A percentile compares a stretch with the other conserved stretches of the same genome.
Evolutionary conservation across 1,139 yeast species (phyloP).

Genomic region (Magnusiomyces paraingens): DNA sequence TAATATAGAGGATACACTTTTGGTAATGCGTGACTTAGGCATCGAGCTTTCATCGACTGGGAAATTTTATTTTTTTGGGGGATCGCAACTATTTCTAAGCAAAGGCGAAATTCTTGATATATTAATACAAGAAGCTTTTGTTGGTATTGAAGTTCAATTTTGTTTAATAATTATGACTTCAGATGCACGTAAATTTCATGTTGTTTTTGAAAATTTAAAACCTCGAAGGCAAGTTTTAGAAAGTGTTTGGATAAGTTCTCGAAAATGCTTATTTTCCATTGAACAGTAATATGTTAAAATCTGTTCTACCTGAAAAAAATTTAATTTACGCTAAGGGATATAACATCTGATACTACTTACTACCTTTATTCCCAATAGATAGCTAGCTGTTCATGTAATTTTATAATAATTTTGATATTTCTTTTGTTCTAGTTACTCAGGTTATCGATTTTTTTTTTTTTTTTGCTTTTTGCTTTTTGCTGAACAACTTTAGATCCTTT

Average conservation of each 20-base stretch:
- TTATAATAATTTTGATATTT: too few species aligned
- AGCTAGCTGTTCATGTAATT: too few species aligned
- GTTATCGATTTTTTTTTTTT: too few species aligned
- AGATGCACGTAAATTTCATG: slow-evolving; percentile 31
- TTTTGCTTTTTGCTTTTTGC: too few species aligned
- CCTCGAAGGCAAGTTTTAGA: slow-evolving; percentile 25
- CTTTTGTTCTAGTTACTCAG: too few species aligned
- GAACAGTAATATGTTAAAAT: too few species aligned
- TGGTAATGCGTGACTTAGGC: slow-evolving; percentile 30
- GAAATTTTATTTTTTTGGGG: slow-evolving; percentile 19
- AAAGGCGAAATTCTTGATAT: slow-evolving; percentile 45
- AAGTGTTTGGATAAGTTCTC: slow-evolving; percentile 24
- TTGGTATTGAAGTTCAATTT: slow-evolving; percentile 49
- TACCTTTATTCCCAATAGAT: too few species aligned
- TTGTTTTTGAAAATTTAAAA: slow-evolving; percentile 39
- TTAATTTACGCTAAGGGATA: too few species aligned
- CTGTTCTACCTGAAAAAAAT: too few species aligned
- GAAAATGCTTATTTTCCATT: slow-evolving; percentile 20
- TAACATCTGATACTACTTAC: too few species aligned
- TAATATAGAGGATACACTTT: slow-evolving; percentile 19
- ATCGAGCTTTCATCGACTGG: slow-evolving; percentile 27
- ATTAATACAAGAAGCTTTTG: slow-evolving; percentile 55
- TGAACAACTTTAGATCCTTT: too few species aligned
- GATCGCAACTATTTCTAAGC: slow-evolving; percentile 39
- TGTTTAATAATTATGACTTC: slow-evolving; percentile 47